phyloP scores from a whole-genome alignment of 331 rosid genomes.

The Dryas integrifolia region DNA sequence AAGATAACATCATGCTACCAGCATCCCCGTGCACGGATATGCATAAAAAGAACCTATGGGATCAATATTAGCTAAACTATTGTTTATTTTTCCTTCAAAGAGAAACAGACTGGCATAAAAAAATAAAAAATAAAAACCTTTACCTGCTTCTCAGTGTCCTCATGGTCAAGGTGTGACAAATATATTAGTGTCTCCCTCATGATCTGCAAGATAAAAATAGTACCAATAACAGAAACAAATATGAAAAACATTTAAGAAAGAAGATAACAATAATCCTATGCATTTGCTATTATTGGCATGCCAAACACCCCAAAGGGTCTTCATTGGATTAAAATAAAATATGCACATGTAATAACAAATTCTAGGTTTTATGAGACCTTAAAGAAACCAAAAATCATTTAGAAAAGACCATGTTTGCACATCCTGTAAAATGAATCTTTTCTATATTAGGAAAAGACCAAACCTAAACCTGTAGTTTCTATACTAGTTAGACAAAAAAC shows the following conservation, averaged over 20 bases:
- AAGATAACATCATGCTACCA: background rate
- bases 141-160: constrained; percentile 97
- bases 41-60: background rate
- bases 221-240: constrained; percentile 16
- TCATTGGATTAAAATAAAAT: too few species aligned
- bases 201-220: constrained; percentile 59
- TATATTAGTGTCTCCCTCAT: constrained; percentile 98
- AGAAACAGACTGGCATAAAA: background rate
- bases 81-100: constrained; percentile 6
- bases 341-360: too few species aligned
- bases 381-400: too few species aligned
- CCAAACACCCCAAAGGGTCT: too few species aligned
- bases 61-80: background rate
- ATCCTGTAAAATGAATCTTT: too few species aligned
- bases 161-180: constrained; percentile 95
- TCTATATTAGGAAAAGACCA: too few species aligned
- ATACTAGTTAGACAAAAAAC: background rate
- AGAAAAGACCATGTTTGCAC: too few species aligned
- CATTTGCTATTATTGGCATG: background rate
- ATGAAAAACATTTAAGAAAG: background rate
- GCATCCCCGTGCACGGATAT: background rate
- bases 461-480: background rate
- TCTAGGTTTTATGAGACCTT: too few species aligned
- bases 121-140: constrained; percentile 1
- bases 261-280: background rate